phyloP scores from a whole-genome alignment of 495 filamentous ascomycete genomes.

The Penicillium argentinense region DNA sequence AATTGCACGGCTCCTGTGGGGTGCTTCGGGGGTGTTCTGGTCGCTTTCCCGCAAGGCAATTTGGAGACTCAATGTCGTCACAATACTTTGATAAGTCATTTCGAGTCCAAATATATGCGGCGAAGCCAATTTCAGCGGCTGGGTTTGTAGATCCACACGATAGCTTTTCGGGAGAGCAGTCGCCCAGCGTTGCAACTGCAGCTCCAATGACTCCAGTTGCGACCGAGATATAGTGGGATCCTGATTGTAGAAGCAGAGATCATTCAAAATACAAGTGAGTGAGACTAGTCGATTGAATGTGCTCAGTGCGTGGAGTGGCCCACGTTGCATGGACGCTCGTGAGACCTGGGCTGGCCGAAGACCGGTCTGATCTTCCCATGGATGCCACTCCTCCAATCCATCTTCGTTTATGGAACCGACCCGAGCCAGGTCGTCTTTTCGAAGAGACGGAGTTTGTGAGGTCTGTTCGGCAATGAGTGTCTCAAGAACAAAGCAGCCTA shows the following conservation, averaged over 20 bases:
- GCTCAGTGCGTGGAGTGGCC: constrained; percentile 56
- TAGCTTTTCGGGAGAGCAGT: constrained; percentile 34
- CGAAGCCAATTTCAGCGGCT: constrained; percentile 24
- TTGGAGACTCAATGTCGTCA: constrained; percentile 28
- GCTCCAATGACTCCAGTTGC: constrained; percentile 35
- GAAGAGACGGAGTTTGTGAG: constrained; percentile 51
- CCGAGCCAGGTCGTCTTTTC: constrained; percentile 42
- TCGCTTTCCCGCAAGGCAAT: constrained; percentile 30
- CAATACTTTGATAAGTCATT: constrained; percentile 39
- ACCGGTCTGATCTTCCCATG: constrained; percentile 55
- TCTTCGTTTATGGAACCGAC: constrained; percentile 55
- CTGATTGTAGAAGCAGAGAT: constrained; percentile 34
- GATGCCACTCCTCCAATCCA: constrained; percentile 71
- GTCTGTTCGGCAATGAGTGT: constrained; percentile 57
- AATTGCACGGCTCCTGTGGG: constrained; percentile 25
- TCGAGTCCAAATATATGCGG: constrained; percentile 44
- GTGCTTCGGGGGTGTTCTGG: constrained; percentile 21
- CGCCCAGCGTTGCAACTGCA: constrained; percentile 39
- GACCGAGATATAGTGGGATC: constrained; percentile 25
- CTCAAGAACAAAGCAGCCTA: constrained; percentile 66
- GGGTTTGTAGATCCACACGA: constrained; percentile 33
- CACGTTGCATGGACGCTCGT: constrained; percentile 41
- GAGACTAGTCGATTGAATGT: constrained; percentile 58
- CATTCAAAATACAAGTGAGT: constrained; percentile 46
- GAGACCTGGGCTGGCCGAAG: constrained; percentile 32